These are phyloP conservation scores for Rhexocercosporidium sp. DNA, from an alignment of 2,329 filamentous ascomycete genomes.

Conservation along the genomic window DNA sequence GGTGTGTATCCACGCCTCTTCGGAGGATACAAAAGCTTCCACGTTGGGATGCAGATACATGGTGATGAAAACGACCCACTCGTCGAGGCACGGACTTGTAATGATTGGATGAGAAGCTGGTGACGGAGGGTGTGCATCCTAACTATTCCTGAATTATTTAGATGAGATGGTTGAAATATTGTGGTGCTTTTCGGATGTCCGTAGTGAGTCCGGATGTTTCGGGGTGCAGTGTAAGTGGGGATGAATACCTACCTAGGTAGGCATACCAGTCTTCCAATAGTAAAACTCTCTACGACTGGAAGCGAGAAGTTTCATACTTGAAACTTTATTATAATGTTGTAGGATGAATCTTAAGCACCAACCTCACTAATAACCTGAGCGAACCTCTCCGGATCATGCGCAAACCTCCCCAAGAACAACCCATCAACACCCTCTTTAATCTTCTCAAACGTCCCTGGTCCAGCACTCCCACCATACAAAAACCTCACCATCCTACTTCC, in stretches of 20 bases:
- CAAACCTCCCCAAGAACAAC: slow-evolving; percentile 81
- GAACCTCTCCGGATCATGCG: slow-evolving; percentile 75
- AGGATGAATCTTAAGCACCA: neutral
- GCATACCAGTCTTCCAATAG: no score
- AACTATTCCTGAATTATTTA: no score
- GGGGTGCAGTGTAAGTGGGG: neutral
- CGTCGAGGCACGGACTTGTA: neutral
- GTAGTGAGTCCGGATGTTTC: neutral
- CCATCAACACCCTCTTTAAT: slow-evolving; percentile 76
- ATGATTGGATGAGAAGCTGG: neutral
- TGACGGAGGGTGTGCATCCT: neutral
- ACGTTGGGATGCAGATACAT: no score
- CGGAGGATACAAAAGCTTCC: neutral
- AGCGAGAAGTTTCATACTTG: neutral
- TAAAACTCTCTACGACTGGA: neutral
- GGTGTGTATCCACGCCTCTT: neutral
- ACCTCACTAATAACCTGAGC: slow-evolving; percentile 73
- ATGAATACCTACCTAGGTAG: neutral
- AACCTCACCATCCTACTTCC: slow-evolving; percentile 70
- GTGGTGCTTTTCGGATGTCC: neutral
- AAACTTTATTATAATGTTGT: no score
- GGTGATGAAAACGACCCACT: neutral
- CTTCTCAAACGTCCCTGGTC: slow-evolving; percentile 74
- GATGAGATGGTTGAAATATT: neutral
- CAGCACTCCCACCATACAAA: slow-evolving; percentile 83